Evolutionary conservation across 345 rosid genomes (phyloP), one percentile per base, ranked within the genome.

Genomic region (Syzygium aromaticum): DNA sequence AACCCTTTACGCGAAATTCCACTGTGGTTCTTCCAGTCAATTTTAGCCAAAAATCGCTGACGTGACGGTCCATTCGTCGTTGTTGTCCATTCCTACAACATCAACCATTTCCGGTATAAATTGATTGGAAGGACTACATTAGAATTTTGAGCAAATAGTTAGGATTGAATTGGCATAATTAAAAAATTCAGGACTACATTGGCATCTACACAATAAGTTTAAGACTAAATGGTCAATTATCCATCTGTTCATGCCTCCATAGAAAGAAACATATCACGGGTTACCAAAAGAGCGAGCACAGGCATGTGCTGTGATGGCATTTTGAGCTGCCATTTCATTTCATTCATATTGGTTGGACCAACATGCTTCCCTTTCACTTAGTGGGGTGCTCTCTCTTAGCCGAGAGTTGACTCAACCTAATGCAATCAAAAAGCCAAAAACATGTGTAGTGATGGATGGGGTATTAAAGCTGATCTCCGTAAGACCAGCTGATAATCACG

Each of bases 51-150:
- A 33, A 21, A 2, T 38, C 2, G 23, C 8, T 19, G 8, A 19
- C 0, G 13, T 73, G 49, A 1, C 7, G 0, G 23, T 33, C 1
- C 15, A 2, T 4, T 40, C 43, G 6, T 4, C 43, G 0, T 73
- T 7, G 38, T 19, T 0, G 6, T 8, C 2, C 3, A 2, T 17
- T 16, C 6, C 25, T 11, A 16, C 12, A 5, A 23, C 0, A 1
- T 23, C 25, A 56, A 11, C 13, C 11, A 61, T n/a, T n/a, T n/a
- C 4, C 1, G 0, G 3, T 3, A 61, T n/a, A 61, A 0, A 14
- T 0, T 0, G 10, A 61, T 61, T 0, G 7, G 1, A 61, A 61
- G 0, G 4, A n/a, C 9, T 13, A n/a, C 2, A 61, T 61, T n/a
- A 3, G 11, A n/a, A 61, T n/a, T 59, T n/a, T 6, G 19, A 61